Evolutionary conservation across 768 basidiomycete species (phyloP), one percentile per base, ranked within the genome.

Genomic region (Xerocomellus dryophilus): DNA sequence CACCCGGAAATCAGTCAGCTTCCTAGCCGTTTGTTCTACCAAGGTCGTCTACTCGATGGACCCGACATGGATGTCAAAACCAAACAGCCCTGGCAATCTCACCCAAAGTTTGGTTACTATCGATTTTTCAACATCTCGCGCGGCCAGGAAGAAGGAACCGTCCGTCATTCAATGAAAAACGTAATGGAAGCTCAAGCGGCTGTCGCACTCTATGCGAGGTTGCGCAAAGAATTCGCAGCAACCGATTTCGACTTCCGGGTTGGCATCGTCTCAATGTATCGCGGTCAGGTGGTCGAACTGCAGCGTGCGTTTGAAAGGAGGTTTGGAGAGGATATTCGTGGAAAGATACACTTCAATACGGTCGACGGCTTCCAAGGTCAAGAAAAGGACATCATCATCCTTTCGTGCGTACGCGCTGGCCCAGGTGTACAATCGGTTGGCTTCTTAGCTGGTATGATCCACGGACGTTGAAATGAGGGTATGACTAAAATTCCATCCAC

Each of bases 281-380:
- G 88, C 41, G 94, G 90, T 4, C 96, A 99, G 66, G 81, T 97
- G 39, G 54, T 71, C 11, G 90, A 91, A 65, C 73, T 99, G 47
- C 82, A 81, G 29, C 77, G 80, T 14, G 73, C 78, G 7, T 98
- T 99, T 62, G 74, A 78, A 42, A 71, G 77, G 50, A 78, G 80
- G 14, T 97, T 91, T 68, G 93, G 94, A 3, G 66, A 74, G 31
- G 78, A 83, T 21, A 82, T 97, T 20, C 62, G 86, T 1, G 77
- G 78, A 31, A 82, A 79, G 40, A 82, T 99, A 36, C 88, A 95
- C 64, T 98, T 99, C 75, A 90, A 97, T 67, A 98, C 97, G 0
- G 96, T 99, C 36, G 96, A 99, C 71, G 97, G 96, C 10, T 98
- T 98, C 66, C 97, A 99, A 49, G 97, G 97, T 44, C 97, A 99